Percentiles rank a stretch among this genome's conserved stretches.
Conservation (phyloP, 345 rosid species). For the Orychophragmus violaceus region DNA sequence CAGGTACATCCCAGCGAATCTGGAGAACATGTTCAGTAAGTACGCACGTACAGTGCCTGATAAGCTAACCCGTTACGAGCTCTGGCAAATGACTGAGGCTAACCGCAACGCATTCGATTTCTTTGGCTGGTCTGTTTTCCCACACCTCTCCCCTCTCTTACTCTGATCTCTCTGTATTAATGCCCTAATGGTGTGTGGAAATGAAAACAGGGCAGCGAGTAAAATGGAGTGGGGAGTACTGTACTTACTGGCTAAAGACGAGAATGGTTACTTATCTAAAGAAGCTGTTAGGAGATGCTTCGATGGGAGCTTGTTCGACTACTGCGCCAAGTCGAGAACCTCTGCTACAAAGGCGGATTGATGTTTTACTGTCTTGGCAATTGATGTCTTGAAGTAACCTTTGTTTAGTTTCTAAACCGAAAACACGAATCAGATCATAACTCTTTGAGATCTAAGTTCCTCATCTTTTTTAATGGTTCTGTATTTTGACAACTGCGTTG, state of each 20-base stretch:
- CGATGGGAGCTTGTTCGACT: constrained; percentile 63
- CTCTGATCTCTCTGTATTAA: not conserved
- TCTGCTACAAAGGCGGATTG: constrained; percentile 23
- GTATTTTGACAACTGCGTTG: not conserved
- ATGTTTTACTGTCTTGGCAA: not conserved
- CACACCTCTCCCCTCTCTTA: not conserved
- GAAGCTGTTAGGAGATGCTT: constrained; percentile 57
- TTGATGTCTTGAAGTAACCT: not conserved
- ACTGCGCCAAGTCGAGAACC: constrained; percentile 38
- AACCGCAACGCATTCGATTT: constrained; percentile 40
- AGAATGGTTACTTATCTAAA: constrained; percentile 48
- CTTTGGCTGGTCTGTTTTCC: constrained; percentile 44
- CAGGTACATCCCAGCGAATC: constrained; percentile 46
- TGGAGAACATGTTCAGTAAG: constrained; percentile 62
- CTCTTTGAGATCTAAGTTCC: not conserved
- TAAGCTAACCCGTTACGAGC: constrained; percentile 42
- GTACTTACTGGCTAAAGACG: constrained; percentile 48
- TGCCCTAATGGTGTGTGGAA: not conserved
- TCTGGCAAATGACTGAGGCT: constrained; percentile 58
- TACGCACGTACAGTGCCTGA: constrained; percentile 49
- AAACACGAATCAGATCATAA: not conserved
- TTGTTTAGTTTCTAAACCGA: not conserved
- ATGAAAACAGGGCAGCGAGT: constrained; percentile 35
- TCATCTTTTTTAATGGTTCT: not conserved
- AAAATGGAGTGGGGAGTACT: constrained; percentile 56